phyloP scores from a whole-genome alignment of 371 early-diverging fungal species.

The Mucor irregularis region DNA sequence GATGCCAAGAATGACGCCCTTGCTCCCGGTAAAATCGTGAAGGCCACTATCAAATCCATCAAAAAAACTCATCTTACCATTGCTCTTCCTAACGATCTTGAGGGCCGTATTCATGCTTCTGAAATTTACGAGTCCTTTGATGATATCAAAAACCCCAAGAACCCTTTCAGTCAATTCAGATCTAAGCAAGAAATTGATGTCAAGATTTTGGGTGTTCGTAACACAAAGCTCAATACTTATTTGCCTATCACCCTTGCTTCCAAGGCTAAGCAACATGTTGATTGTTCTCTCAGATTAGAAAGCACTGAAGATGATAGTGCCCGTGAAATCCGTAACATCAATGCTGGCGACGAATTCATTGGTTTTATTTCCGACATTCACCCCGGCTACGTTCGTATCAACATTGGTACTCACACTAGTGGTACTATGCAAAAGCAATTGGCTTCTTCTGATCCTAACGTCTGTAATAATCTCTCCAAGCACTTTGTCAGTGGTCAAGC shows the following conservation, averaged over 20 bases:
- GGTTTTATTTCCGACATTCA: constrained; percentile 64
- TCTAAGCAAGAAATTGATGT: constrained; percentile 47
- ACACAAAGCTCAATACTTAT: constrained; percentile 56
- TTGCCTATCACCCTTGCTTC: constrained; percentile 62
- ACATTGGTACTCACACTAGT: constrained; percentile 35
- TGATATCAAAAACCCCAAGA: constrained; percentile 38
- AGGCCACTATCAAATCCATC: constrained; percentile 57
- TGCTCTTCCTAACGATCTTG: constrained; percentile 60
- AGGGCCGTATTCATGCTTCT: constrained; percentile 69
- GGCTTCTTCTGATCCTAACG: constrained; percentile 45
- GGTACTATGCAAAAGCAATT: constrained; percentile 54
- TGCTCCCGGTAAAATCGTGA: constrained; percentile 54
- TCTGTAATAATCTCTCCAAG: constrained; percentile 46
- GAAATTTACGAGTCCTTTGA: constrained; percentile 56
- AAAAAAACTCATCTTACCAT: constrained; percentile 63
- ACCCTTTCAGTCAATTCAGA: constrained; percentile 43
- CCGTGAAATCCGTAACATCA: constrained; percentile 38
- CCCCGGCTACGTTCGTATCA: constrained; percentile 44
- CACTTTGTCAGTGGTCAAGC: constrained; percentile 60
- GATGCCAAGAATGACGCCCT: constrained; percentile 54
- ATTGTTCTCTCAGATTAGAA: constrained; percentile 32
- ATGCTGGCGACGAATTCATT: constrained; percentile 46
- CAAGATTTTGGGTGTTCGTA: constrained; percentile 68
- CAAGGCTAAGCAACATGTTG: constrained; percentile 18
- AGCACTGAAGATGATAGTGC: constrained; percentile 2